These are phyloP conservation scores for Trichoderma gracile DNA, from an alignment of 2,329 filamentous ascomycete species.

Conservation along the genomic window DNA sequence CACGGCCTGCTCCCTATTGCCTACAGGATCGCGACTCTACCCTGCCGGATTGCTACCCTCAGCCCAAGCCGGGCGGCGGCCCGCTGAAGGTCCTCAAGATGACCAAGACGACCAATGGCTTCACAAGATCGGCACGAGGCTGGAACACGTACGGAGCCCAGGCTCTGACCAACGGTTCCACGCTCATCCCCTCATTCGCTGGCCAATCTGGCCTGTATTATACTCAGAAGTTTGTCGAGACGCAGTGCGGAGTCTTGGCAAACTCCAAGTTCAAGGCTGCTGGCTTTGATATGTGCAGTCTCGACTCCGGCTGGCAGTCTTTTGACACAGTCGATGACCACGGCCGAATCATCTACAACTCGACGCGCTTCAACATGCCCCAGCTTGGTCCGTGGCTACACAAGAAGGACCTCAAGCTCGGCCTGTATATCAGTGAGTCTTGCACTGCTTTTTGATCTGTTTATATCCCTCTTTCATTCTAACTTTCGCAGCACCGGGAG, in stretches of 20 bases:
- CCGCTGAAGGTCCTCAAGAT: constrained; percentile 15
- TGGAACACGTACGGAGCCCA: constrained; percentile 21
- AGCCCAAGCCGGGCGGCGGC: not conserved
- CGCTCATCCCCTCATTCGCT: constrained; percentile 15
- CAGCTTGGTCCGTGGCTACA: constrained; percentile 25
- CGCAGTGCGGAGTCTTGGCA: constrained; percentile 20
- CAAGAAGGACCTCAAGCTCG: constrained; percentile 11
- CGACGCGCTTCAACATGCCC: constrained; percentile 25
- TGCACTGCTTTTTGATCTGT: too few species aligned
- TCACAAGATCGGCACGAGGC: constrained; percentile 12
- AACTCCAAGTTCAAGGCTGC: constrained; percentile 21
- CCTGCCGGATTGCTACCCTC: constrained; percentile 13
- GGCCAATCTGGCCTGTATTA: constrained; percentile 24
- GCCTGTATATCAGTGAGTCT: constrained; percentile 18
- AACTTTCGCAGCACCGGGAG: constrained; percentile 1
- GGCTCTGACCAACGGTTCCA: constrained; percentile 13
- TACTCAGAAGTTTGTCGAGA: constrained; percentile 23
- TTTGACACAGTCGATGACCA: constrained; percentile 22
- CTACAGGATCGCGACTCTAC: constrained; percentile 12
- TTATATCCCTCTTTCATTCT: too few species aligned
- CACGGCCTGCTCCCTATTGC: constrained; percentile 8
- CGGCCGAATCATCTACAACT: constrained; percentile 24
- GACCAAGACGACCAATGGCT: constrained; percentile 8
- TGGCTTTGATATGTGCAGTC: constrained; percentile 20
- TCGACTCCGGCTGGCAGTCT: constrained; percentile 36